phyloP scores from a whole-genome alignment of 306 rosid genomes.

The Bauhinia variegata region DNA sequence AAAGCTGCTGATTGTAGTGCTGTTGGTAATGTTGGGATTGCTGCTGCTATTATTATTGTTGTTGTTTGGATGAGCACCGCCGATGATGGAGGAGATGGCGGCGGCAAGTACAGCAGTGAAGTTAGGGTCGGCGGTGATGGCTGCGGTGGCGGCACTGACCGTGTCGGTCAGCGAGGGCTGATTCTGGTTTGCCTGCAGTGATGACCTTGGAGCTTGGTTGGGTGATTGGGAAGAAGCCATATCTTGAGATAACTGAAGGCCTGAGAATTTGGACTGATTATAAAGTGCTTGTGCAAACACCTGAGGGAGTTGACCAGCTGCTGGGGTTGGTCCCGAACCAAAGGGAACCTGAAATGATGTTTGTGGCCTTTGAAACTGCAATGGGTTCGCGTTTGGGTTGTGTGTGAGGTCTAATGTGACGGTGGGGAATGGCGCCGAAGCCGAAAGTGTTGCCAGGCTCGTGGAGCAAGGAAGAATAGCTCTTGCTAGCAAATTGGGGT shows the following conservation, averaged over 20 bases:
- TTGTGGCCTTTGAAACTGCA: conserved; percentile 59
- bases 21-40: conserved; percentile 31
- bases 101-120: conserved; percentile 94
- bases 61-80: conserved; percentile 55
- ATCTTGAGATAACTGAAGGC: conserved; percentile 84
- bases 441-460: conserved; percentile 86
- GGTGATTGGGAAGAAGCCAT: conserved; percentile 51
- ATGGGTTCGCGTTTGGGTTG: conserved; percentile 51
- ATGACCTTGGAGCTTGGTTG: conserved; percentile 44
- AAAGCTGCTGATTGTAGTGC: conserved; percentile 51
- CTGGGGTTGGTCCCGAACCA: conserved; percentile 39
- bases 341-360: conserved; percentile 69
- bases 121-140: conserved; percentile 83
- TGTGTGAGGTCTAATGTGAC: conserved; percentile 87
- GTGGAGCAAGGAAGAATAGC: conserved; percentile 79
- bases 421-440: conserved; percentile 91
- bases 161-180: conserved; percentile 60
- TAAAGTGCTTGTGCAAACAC: conserved; percentile 66
- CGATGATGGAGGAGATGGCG: conserved; percentile 89
- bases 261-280: conserved; percentile 86
- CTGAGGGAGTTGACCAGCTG: conserved; percentile 37
- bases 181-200: conserved; percentile 38
- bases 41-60: conserved; percentile 13
- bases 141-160: conserved; percentile 84
- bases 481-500: conserved; percentile 76